Evolutionary conservation across 768 basidiomycete genomes (phyloP).

Genomic region (Boletus edulis): DNA sequence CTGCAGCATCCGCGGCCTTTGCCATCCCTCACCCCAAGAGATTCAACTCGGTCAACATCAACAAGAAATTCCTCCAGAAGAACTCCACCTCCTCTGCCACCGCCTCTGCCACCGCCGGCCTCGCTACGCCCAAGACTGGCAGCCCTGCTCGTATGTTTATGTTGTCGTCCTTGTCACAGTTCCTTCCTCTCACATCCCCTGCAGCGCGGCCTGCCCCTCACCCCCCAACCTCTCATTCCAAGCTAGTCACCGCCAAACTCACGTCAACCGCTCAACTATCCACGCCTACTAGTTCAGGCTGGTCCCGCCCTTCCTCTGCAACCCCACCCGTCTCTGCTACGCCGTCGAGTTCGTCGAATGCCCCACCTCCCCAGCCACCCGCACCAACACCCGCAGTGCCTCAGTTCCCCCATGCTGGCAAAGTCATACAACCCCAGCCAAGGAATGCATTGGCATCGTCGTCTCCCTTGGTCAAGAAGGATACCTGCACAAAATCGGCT

Average conservation of each 20-base stretch:
- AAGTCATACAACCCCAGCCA: conserved; percentile 65
- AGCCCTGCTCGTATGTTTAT: conserved; percentile 55
- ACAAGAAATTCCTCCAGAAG: conserved; percentile 96
- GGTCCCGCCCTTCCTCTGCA: conserved; percentile 77
- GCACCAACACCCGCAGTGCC: conserved; percentile 41
- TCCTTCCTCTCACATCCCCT: conserved; percentile 10
- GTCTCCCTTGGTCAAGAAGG: conserved; percentile 35
- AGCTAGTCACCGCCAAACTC: conserved; percentile 84
- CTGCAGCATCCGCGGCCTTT: conserved; percentile 12
- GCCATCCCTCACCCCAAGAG: conserved; percentile 66
- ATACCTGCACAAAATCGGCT: conserved; percentile 48
- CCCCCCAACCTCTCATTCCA: conserved; percentile 61
- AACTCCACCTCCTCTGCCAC: conserved; percentile 59
- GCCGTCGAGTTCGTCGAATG: conserved; percentile 42
- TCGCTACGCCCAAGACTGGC: conserved; percentile 46
- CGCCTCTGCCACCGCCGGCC: conserved; percentile 40
- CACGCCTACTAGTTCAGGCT: conserved; percentile 59
- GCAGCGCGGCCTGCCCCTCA: conserved; percentile 59
- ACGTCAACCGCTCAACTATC: conserved; percentile 63
- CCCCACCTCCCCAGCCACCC: conserved; percentile 46
- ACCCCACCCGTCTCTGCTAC: conserved; percentile 57
- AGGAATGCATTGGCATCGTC: conserved; percentile 36
- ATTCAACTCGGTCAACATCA: conserved; percentile 88
- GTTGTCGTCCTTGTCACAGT: conserved; percentile 22
- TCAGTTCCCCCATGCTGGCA: conserved; percentile 57